Conservation (phyloP, 345 rosid species). For the Orychophragmus violaceus region DNA sequence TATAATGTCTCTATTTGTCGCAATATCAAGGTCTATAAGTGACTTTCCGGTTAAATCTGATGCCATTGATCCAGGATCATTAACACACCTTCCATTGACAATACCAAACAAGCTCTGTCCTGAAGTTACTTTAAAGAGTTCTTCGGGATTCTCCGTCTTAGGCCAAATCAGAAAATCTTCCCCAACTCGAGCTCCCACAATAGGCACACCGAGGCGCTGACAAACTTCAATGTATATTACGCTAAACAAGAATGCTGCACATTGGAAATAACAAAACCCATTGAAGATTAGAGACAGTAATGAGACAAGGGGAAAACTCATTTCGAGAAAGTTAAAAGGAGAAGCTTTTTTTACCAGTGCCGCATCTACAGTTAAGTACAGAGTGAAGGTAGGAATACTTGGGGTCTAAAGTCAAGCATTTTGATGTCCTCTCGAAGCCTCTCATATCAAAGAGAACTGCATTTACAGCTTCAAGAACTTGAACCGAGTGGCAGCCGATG, state of each 20-base stretch:
- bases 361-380: slow-evolving; percentile 59
- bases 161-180: slow-evolving; percentile 97
- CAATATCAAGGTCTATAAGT: slow-evolving; percentile 74
- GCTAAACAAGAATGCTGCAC: slow-evolving; percentile 82
- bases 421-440: slow-evolving; percentile 66
- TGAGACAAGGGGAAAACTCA: not conserved
- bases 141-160: slow-evolving; percentile 77
- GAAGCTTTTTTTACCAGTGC: slow-evolving; percentile 65
- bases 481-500: slow-evolving; percentile 70
- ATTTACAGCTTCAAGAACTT: slow-evolving; percentile 81
- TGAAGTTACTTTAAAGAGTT: slow-evolving; percentile 69
- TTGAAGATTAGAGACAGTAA: not conserved
- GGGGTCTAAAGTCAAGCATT: slow-evolving; percentile 46
- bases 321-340: slow-evolving; percentile 13
- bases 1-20: slow-evolving; percentile 74
- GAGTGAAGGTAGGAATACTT: slow-evolving; percentile 69
- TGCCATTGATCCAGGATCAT: slow-evolving; percentile 84
- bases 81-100: slow-evolving; percentile 84
- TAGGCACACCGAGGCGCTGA: slow-evolving; percentile 58
- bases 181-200: slow-evolving; percentile 95
- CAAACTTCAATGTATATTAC: slow-evolving; percentile 92
- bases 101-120: slow-evolving; percentile 82
- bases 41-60: slow-evolving; percentile 80
- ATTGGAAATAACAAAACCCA: not conserved
- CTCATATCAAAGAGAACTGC: slow-evolving; percentile 66